Evolutionary conservation across 2,329 filamentous ascomycete genomes (phyloP), one percentile per base, ranked within the genome.

Genomic region (Escovopsis sp.): DNA sequence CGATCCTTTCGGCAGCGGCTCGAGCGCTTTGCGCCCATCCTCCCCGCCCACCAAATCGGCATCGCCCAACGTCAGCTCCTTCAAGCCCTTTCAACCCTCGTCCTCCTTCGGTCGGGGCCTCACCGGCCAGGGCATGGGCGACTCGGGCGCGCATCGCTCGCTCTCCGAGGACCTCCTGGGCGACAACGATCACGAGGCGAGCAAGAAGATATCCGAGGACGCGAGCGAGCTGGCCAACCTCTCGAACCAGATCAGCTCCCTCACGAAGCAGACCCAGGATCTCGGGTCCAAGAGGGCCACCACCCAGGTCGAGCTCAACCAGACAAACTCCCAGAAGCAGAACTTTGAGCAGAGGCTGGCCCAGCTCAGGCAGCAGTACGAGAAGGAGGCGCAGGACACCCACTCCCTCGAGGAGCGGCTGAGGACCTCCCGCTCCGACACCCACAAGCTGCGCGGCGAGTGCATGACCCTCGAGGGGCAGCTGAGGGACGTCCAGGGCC

Each of bases 251-350:
- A 86, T 98, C 48, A 81, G 86, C 29, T 89, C 84, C 2, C 65
- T 98, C 42, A 83, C 88, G 0, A 93, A 81, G 55, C 87, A 98
- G 63, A 94, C 94, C 78, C 86, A 94, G 57, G 86, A 89, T 51
- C 82, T 94, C 2, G 86, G 94, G 57, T 76, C 72, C 30, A 89
- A 94, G 62, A 81, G 87, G 48, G 74, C 68, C 5, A 75, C 76
- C 2, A 82, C 83, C 0, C 87, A 95, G 59, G 81, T 81, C 48
- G 85, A 94, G 45, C 65, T 96, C 40, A 83, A 74, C 46, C 84
- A 88, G 54, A 80, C 84, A 29, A 84, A 73, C 40, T 77, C 80
- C 11, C 88, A 96, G 59, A 96, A 95, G 66, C 81, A 83, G 52
- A 89, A 94, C 56, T 89, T 98, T 50, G 91, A 98, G 65, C 71